phyloP scores from a whole-genome alignment of 164 flowering plant species.

The Berberis vulgaris region DNA sequence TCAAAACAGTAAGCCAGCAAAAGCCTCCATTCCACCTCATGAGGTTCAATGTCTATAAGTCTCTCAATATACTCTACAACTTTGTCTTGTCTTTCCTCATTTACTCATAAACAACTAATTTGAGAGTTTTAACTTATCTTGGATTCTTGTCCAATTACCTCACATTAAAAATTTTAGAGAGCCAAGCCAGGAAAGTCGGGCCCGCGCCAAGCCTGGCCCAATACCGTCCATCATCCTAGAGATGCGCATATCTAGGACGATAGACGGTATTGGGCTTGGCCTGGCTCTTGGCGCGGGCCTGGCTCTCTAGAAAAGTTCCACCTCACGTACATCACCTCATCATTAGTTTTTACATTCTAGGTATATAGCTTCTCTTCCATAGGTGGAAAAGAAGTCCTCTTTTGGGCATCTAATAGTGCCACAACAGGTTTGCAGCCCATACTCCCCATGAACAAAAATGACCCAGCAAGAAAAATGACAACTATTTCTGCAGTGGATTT shows the following conservation, averaged over 20 bases:
- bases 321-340: conserved; percentile 45
- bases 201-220: too few species aligned
- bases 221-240: too few species aligned
- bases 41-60: conserved; percentile 61
- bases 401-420: conserved; percentile 21
- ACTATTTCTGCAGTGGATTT: conserved; percentile 23
- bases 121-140: conserved; percentile 58
- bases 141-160: conserved; percentile 56
- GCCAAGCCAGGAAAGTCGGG: too few species aligned
- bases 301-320: too few species aligned
- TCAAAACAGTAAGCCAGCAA: conserved; percentile 80
- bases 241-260: too few species aligned
- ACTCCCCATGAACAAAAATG: conserved; percentile 44
- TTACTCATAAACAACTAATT: conserved; percentile 59
- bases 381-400: conserved; percentile 8
- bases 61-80: conserved; percentile 68
- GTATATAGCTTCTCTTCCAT: conserved; percentile 19
- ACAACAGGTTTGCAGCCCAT: conserved; percentile 26
- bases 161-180: too few species aligned
- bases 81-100: conserved; percentile 64
- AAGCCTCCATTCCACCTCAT: conserved; percentile 88
- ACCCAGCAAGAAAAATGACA: conserved; percentile 47
- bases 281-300: too few species aligned
- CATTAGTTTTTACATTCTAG: conserved; percentile 24
- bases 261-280: too few species aligned